These are phyloP conservation scores for Alternaria rosae DNA, from an alignment of 2,329 filamentous ascomycete species.

Conservation along the genomic window DNA sequence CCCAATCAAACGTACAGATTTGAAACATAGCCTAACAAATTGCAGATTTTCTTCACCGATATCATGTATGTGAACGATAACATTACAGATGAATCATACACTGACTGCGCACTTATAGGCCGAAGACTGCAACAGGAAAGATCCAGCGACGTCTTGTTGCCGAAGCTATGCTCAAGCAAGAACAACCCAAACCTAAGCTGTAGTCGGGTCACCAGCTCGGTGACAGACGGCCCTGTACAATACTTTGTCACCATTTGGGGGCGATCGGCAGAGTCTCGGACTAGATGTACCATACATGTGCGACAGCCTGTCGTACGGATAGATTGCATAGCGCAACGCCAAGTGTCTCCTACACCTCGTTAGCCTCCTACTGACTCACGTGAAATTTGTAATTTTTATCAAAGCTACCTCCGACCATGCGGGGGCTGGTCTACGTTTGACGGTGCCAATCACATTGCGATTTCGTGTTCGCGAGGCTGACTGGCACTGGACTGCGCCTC, in stretches of 20 bases:
- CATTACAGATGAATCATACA: slow-evolving; percentile 2
- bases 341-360: slow-evolving; percentile 4
- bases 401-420: slow-evolving; percentile 3
- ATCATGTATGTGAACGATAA: slow-evolving; percentile 62
- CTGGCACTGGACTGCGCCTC: slow-evolving; percentile 2
- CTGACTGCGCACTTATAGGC: slow-evolving; percentile 44
- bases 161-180: slow-evolving; percentile 80
- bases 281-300: slow-evolving; percentile 10
- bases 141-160: slow-evolving; percentile 87
- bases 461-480: slow-evolving; percentile 7
- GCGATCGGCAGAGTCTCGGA: slow-evolving; percentile 6
- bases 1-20: slow-evolving; percentile 10
- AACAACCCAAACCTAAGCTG: slow-evolving; percentile 62
- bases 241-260: slow-evolving; percentile 1
- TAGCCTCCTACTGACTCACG: slow-evolving; percentile 5
- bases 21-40: slow-evolving; percentile 28
- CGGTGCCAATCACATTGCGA: slow-evolving; percentile 14
- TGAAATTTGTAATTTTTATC: slow-evolving; percentile 1
- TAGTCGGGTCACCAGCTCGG: slow-evolving; percentile 38
- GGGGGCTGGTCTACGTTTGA: slow-evolving; percentile 9
- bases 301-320: slow-evolving; percentile 14
- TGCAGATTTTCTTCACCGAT: slow-evolving; percentile 78
- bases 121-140: slow-evolving; percentile 92
- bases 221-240: slow-evolving; percentile 8
- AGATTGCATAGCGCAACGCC: slow-evolving; percentile 13